Conservation (phyloP, 179 eudicot species). For the Heliamphora ciliata region DNA sequence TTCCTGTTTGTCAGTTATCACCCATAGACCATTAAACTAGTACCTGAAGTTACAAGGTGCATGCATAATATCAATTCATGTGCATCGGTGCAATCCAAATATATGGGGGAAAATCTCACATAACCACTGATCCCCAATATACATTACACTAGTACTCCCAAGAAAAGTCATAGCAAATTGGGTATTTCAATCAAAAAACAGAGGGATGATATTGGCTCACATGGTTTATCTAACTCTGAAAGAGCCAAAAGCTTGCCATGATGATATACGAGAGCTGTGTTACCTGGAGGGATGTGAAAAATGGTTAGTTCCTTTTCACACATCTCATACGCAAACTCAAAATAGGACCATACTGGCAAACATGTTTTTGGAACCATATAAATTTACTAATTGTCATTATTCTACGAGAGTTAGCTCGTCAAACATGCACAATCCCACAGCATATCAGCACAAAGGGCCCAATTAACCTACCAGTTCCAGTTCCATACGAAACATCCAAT, state of each 20-base stretch:
- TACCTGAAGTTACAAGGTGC: neutral
- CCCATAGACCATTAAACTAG: neutral
- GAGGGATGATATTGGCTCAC: slow-evolving; percentile 32
- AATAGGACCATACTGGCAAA: neutral
- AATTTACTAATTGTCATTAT: neutral
- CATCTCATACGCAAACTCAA: neutral
- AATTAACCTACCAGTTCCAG: slow-evolving; percentile 53
- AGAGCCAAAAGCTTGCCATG: slow-evolving; percentile 87
- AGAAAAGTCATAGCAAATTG: neutral
- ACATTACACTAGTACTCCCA: neutral
- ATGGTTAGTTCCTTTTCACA: neutral
- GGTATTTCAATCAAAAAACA: neutral
- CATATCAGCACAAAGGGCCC: slow-evolving; percentile 8
- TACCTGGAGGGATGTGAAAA: slow-evolving; percentile 44
- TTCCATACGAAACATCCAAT: slow-evolving; percentile 67
- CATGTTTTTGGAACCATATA: neutral
- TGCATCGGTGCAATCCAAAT: neutral
- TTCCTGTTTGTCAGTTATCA: neutral
- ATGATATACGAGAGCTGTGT: slow-evolving; percentile 86
- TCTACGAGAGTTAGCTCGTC: neutral
- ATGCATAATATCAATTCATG: slow-evolving; percentile 1
- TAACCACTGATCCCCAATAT: neutral
- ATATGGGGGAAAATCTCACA: neutral
- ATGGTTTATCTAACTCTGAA: slow-evolving; percentile 85
- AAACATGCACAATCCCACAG: neutral